Conservation (phyloP, 2,329 filamentous ascomycete species). For the Cylindrodendrum hubeiense region DNA sequence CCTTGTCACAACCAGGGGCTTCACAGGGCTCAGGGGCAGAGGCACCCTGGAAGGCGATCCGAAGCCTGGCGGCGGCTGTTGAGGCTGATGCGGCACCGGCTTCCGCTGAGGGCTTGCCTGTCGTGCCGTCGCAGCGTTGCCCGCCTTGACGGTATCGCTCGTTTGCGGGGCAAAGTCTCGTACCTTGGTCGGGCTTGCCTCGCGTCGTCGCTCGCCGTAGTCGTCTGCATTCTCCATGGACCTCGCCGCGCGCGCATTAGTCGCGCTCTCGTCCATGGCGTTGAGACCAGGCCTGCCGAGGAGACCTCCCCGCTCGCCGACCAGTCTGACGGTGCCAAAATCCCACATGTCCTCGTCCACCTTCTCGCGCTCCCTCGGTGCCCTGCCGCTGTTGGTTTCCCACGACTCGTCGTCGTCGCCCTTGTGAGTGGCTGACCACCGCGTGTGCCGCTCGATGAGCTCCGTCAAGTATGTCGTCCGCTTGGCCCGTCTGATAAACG, state of each 20-base stretch:
- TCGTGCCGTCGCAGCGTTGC: constrained; percentile 61
- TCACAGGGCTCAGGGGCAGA: constrained; percentile 61
- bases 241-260: constrained; percentile 77
- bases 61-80: constrained; percentile 24
- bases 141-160: constrained; percentile 69
- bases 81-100: constrained; percentile 55
- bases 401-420: constrained; percentile 73
- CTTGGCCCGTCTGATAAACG: constrained; percentile 91
- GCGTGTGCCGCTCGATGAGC: constrained; percentile 89
- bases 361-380: constrained; percentile 65
- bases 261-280: constrained; percentile 83
- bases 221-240: constrained; percentile 62
- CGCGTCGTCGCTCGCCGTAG: constrained; percentile 65
- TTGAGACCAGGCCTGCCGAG: constrained; percentile 70
- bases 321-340: constrained; percentile 92
- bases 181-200: constrained; percentile 65
- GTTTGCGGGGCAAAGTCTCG: constrained; percentile 58
- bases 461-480: constrained; percentile 97
- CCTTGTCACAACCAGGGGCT: constrained; percentile 36
- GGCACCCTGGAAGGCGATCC: constrained; percentile 71
- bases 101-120: constrained; percentile 72
- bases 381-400: constrained; percentile 68
- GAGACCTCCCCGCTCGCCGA: constrained; percentile 73
- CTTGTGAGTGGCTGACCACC: constrained; percentile 87
- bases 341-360: constrained; percentile 94